Conservation (phyloP, 805 yeast genomes). For the Teunomyces funiuensis region DNA sequence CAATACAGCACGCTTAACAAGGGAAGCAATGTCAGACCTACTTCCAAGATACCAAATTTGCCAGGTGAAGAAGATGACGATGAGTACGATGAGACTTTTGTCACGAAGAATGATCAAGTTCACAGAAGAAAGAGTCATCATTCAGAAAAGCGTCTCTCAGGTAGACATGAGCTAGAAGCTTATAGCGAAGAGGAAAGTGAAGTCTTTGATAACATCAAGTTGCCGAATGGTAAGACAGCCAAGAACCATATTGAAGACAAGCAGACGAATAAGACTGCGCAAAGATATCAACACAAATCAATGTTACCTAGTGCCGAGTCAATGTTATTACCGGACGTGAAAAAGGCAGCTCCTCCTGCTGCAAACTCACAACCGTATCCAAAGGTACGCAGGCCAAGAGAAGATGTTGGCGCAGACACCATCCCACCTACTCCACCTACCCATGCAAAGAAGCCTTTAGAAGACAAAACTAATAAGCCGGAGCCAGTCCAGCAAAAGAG, state of each 20-base stretch:
- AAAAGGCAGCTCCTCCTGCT: slow-evolving; percentile 7
- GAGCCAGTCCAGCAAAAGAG: slow-evolving; percentile 23
- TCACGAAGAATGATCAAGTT: slow-evolving; percentile 31
- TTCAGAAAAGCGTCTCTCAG: slow-evolving; percentile 9
- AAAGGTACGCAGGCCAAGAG: slow-evolving; percentile 21
- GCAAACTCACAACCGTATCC: slow-evolving; percentile 18
- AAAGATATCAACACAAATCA: slow-evolving; percentile 16
- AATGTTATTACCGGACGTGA: slow-evolving; percentile 33
- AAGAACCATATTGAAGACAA: slow-evolving; percentile 2
- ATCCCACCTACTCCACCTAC: slow-evolving; percentile 20
- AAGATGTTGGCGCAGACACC: slow-evolving; percentile 11
- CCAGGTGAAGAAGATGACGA: slow-evolving; percentile 19
- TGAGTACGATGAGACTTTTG: slow-evolving; percentile 40
- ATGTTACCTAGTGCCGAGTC: slow-evolving; percentile 35
- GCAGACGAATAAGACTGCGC: neutral
- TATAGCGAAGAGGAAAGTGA: slow-evolving; percentile 24
- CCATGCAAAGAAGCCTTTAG: slow-evolving; percentile 29
- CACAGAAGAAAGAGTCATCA: slow-evolving; percentile 16
- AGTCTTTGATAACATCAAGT: slow-evolving; percentile 46
- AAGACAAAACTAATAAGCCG: slow-evolving; percentile 33
- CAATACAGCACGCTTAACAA: slow-evolving; percentile 14
- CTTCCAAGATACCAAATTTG: slow-evolving; percentile 28
- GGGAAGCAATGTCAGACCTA: slow-evolving; percentile 21
- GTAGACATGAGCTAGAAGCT: slow-evolving; percentile 17
- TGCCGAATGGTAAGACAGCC: slow-evolving; percentile 43